Percentiles rank a stretch among this genome's conserved stretches.
Conservation (phyloP, 345 rosid species). For the Chamaenerion angustifolium region DNA sequence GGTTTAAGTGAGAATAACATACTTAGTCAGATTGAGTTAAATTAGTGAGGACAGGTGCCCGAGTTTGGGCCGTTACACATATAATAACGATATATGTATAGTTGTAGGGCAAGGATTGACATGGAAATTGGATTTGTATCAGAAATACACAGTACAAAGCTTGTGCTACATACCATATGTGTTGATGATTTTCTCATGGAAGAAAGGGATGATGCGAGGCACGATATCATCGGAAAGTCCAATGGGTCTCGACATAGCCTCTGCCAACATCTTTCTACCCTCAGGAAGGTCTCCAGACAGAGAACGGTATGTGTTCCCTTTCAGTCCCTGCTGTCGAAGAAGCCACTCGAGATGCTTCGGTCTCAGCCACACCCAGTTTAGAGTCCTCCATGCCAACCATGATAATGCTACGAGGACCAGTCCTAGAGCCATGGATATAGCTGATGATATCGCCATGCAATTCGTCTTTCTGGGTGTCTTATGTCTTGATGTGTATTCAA, state of each 20-base stretch:
- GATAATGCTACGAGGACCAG: not conserved
- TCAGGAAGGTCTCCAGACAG: constrained; percentile 10
- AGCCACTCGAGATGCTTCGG: constrained; percentile 10
- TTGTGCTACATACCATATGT: constrained; percentile 6
- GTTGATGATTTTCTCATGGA: not conserved
- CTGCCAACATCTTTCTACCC: not conserved
- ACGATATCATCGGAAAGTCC: constrained; percentile 4
- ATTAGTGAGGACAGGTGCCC: too few species aligned
- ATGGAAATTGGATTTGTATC: too few species aligned
- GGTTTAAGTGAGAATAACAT: too few species aligned
- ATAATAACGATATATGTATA: too few species aligned
- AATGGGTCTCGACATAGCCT: constrained; percentile 6
- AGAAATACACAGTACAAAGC: too few species aligned
- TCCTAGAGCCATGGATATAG: not conserved
- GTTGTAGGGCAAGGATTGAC: too few species aligned
- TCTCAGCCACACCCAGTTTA: constrained; percentile 9
- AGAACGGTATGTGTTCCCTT: constrained; percentile 5
- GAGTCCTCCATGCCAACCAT: not conserved
- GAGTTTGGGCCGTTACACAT: too few species aligned
- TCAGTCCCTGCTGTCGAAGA: constrained; percentile 10
- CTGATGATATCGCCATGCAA: too few species aligned
- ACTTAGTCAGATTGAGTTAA: too few species aligned
- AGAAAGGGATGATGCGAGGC: constrained; percentile 7
- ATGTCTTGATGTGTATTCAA: too few species aligned
- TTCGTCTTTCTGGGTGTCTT: too few species aligned